These are phyloP conservation scores for Curvularia sp. DNA, from an alignment of 2,329 filamentous ascomycete genomes.

Conservation along the genomic window DNA sequence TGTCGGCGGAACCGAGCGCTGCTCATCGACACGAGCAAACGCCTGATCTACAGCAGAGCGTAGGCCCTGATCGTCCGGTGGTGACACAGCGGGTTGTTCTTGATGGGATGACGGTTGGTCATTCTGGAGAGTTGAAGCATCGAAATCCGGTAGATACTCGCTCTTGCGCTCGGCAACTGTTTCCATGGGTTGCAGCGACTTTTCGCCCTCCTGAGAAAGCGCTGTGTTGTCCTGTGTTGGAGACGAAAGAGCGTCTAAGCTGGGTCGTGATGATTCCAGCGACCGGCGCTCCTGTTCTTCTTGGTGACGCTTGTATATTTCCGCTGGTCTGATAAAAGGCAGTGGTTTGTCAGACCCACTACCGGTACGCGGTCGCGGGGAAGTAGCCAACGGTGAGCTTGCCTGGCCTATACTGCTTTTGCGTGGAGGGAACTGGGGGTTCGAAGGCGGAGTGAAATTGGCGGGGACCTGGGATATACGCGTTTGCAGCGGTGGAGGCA, in stretches of 20 bases:
- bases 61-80: slow-evolving; percentile 37
- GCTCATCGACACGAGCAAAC: slow-evolving; percentile 66
- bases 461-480: slow-evolving; percentile 52
- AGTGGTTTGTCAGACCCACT: slow-evolving; percentile 59
- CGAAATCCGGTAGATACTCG: slow-evolving; percentile 62
- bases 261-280: slow-evolving; percentile 65
- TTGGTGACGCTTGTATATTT: slow-evolving; percentile 76
- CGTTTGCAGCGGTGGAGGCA: slow-evolving; percentile 59
- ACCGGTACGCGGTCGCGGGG: slow-evolving; percentile 38
- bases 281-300: slow-evolving; percentile 68
- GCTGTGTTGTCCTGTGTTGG: slow-evolving; percentile 32
- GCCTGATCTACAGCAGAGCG: slow-evolving; percentile 68
- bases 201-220: slow-evolving; percentile 34
- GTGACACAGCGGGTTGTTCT: slow-evolving; percentile 25
- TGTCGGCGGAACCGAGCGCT: slow-evolving; percentile 60
- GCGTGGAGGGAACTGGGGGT: slow-evolving; percentile 63
- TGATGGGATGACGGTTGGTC: slow-evolving; percentile 17
- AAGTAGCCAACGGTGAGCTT: slow-evolving; percentile 33
- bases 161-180: slow-evolving; percentile 66
- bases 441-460: slow-evolving; percentile 36
- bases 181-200: slow-evolving; percentile 52
- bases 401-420: slow-evolving; percentile 67
- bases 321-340: slow-evolving; percentile 74
- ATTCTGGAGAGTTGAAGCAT: slow-evolving; percentile 19
- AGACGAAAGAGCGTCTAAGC: slow-evolving; percentile 59